Conservation (phyloP, 1,284 basidiomycete species). For the Acaromyces ingoldii region DNA sequence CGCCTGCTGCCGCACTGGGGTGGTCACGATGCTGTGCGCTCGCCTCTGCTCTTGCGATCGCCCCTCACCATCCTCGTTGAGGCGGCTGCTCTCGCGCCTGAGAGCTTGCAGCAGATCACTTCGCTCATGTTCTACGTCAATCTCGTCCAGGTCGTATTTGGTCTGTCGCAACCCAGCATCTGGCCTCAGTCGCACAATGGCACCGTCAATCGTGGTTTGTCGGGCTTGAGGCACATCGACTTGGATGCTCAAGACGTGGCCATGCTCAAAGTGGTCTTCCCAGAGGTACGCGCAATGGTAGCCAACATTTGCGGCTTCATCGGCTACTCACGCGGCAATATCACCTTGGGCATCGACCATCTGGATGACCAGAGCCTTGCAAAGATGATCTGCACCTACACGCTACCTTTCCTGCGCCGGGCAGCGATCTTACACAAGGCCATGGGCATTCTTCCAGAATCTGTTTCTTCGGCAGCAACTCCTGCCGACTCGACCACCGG, state of each 20-base stretch:
- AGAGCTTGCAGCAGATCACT: conserved; percentile 41
- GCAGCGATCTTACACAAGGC: conserved; percentile 79
- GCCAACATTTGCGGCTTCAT: conserved; percentile 47
- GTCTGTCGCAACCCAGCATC: conserved; percentile 45
- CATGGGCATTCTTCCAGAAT: conserved; percentile 51
- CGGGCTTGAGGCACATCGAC: conserved; percentile 18
- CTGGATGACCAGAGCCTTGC: conserved; percentile 58
- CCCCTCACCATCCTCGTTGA: conserved; percentile 47
- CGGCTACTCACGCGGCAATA: conserved; percentile 49
- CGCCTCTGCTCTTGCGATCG: conserved; percentile 43
- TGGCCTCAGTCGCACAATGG: conserved; percentile 26
- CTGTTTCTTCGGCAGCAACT: no score
- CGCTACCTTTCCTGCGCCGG: conserved; percentile 86
- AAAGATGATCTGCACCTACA: conserved; percentile 80
- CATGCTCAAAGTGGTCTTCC: conserved; percentile 31
- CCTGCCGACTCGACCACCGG: not conserved
- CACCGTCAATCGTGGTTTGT: conserved; percentile 11
- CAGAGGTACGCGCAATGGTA: conserved; percentile 46
- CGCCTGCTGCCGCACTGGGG: conserved; percentile 49
- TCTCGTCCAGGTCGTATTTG: conserved; percentile 47
- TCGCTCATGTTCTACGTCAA: conserved; percentile 48
- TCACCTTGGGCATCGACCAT: conserved; percentile 49
- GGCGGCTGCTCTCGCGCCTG: conserved; percentile 40
- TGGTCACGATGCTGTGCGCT: conserved; percentile 41
- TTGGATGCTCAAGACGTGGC: conserved; percentile 22